Conservation (phyloP, 78 protist species). For the Planoprotostelium fungivorum region DNA sequence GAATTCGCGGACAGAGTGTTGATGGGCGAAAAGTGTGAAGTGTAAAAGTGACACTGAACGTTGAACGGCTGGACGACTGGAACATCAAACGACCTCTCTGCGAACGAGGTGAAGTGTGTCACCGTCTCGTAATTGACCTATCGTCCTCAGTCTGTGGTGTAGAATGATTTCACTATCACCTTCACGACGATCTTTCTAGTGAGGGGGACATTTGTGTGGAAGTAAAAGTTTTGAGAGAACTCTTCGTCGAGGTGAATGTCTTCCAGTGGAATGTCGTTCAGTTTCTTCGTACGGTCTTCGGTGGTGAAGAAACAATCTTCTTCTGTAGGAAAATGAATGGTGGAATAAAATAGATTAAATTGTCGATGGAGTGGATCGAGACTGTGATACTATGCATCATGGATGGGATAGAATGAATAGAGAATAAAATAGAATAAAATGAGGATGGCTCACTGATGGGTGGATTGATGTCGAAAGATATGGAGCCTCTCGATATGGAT, state of each 20-base stretch:
- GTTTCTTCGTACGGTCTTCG: neutral
- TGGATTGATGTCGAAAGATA: neutral
- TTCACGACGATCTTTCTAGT: neutral
- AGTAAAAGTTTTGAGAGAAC: neutral
- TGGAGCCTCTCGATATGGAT: neutral
- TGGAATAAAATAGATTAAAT: too few relatives aligned
- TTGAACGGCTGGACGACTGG: neutral
- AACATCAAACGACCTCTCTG: neutral
- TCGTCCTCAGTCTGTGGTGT: neutral
- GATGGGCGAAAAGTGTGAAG: neutral
- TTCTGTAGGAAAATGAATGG: too few relatives aligned
- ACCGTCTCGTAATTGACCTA: neutral
- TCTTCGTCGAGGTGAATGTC: neutral
- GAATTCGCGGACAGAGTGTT: neutral
- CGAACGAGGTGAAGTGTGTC: neutral
- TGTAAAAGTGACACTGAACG: neutral
- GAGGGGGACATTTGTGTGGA: neutral
- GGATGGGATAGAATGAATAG: too few relatives aligned
- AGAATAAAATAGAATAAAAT: too few relatives aligned
- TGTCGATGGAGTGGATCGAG: too few relatives aligned
- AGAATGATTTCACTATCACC: too few relatives aligned
- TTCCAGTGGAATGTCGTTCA: neutral
- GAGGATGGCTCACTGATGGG: neutral
- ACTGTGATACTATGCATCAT: too few relatives aligned
- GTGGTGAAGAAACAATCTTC: neutral